Evolutionary conservation across 306 rosid species (phyloP).

Genomic region (Vigna mungo): DNA sequence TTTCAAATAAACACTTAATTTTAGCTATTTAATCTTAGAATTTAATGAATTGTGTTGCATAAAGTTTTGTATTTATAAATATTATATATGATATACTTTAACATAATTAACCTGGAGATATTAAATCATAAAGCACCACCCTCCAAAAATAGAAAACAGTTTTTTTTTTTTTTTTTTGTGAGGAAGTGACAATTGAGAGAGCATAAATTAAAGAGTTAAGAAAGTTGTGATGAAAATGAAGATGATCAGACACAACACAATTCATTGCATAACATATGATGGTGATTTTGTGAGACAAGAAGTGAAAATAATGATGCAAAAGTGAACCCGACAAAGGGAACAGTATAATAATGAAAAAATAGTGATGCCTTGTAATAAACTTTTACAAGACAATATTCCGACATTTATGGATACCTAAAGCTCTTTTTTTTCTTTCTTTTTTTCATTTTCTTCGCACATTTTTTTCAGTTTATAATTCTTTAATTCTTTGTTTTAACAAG

Average conservation of each 20-base stretch:
- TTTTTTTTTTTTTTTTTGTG: neutral
- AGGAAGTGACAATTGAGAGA: neutral
- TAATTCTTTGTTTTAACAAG: neutral
- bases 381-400: slow-evolving; percentile 49
- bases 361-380: slow-evolving; percentile 39
- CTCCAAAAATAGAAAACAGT: neutral
- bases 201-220: neutral
- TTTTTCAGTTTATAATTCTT: neutral
- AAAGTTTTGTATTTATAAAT: no score
- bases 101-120: neutral
- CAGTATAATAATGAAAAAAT: slow-evolving; percentile 44
- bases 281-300: slow-evolving; percentile 30
- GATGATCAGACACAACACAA: neutral
- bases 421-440: slow-evolving; percentile 22
- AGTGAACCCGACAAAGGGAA: slow-evolving; percentile 48
- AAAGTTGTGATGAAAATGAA: slow-evolving; percentile 1
- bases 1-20: no score
- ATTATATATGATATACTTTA: no score
- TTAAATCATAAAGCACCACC: neutral
- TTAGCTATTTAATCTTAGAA: no score
- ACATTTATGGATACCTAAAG: slow-evolving; percentile 46
- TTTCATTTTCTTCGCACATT: slow-evolving; percentile 33
- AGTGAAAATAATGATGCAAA: slow-evolving; percentile 33
- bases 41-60: no score
- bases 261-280: slow-evolving; percentile 12